Conservation (phyloP, 805 yeast genomes). For the Candida morakotiae region DNA sequence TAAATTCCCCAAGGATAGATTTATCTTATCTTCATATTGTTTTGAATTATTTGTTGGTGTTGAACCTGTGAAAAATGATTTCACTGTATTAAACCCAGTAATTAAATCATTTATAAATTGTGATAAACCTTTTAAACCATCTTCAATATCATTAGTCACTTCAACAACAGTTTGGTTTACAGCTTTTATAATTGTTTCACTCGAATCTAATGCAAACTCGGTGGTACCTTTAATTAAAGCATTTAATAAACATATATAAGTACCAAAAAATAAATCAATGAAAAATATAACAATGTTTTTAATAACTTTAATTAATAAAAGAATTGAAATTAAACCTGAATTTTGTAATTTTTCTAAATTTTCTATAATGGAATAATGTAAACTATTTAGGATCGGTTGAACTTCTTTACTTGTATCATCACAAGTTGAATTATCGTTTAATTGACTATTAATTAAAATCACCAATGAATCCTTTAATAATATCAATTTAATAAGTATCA, state of each 20-base stretch:
- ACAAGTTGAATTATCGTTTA: constrained; percentile 23
- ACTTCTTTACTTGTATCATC: constrained; percentile 7
- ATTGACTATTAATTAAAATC: constrained; percentile 32
- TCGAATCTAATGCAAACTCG: constrained; percentile 67
- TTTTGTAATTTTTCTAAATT: constrained; percentile 46
- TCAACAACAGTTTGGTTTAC: constrained; percentile 59
- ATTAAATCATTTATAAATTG: constrained; percentile 49
- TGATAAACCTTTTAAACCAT: constrained; percentile 61
- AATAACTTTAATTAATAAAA: constrained; percentile 50
- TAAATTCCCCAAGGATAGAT: constrained; percentile 54
- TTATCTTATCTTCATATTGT: constrained; percentile 43
- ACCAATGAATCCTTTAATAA: constrained; percentile 46
- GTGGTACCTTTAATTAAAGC: constrained; percentile 72
- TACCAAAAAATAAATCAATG: constrained; percentile 75
- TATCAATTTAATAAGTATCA: constrained; percentile 57
- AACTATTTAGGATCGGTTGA: constrained; percentile 6
- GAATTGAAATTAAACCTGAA: constrained; percentile 28
- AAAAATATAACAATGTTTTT: constrained; percentile 60
- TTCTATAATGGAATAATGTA: constrained; percentile 24
- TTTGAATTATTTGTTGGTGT: background rate
- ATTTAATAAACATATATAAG: constrained; percentile 77
- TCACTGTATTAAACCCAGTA: constrained; percentile 21
- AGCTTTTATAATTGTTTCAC: constrained; percentile 53
- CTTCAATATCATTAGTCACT: constrained; percentile 59
- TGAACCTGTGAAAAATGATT: constrained; percentile 7